Conservation (phyloP, 2,329 filamentous ascomycete species). For the Curvularia hawaiiensis region DNA sequence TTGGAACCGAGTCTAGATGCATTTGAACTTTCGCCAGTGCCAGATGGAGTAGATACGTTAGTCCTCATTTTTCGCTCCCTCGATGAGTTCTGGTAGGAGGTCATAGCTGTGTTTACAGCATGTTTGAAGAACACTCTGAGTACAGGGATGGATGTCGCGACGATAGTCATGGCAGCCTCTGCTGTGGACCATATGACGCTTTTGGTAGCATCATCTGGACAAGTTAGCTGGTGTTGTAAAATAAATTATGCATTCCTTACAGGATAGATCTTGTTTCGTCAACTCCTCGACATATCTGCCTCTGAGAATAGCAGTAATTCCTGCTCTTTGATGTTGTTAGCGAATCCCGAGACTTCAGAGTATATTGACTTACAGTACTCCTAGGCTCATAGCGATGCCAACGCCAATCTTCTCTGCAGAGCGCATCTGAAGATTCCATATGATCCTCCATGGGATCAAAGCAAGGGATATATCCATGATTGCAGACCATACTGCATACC, state of each 20-base stretch:
- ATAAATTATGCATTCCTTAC: neutral
- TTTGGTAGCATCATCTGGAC: conserved; percentile 8
- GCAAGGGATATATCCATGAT: conserved; percentile 20
- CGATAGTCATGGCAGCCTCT: conserved; percentile 8
- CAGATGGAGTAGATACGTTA: neutral
- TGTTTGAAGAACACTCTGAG: conserved; percentile 13
- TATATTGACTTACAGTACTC: conserved; percentile 11
- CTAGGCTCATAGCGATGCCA: conserved; percentile 19
- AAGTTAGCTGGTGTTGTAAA: neutral
- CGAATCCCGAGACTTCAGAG: neutral
- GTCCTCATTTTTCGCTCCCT: neutral
- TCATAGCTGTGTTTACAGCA: neutral
- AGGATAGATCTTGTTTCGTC: conserved; percentile 3
- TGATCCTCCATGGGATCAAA: conserved; percentile 15
- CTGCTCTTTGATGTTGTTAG: conserved; percentile 3
- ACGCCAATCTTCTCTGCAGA: conserved; percentile 19
- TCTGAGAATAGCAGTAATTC: conserved; percentile 4
- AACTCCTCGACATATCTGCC: conserved; percentile 4
- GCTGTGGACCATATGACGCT: conserved; percentile 11
- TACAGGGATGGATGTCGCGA: conserved; percentile 11
- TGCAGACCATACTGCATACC: conserved; percentile 15
- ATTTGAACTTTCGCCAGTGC: neutral
- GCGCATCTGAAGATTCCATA: conserved; percentile 18
- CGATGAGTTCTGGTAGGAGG: neutral
- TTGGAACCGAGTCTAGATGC: neutral